A percentile compares a stretch with the other conserved stretches of the same genome.
These are phyloP conservation scores for Penicillium soppii DNA, from an alignment of 495 filamentous ascomycete species.

Conservation along the genomic window DNA sequence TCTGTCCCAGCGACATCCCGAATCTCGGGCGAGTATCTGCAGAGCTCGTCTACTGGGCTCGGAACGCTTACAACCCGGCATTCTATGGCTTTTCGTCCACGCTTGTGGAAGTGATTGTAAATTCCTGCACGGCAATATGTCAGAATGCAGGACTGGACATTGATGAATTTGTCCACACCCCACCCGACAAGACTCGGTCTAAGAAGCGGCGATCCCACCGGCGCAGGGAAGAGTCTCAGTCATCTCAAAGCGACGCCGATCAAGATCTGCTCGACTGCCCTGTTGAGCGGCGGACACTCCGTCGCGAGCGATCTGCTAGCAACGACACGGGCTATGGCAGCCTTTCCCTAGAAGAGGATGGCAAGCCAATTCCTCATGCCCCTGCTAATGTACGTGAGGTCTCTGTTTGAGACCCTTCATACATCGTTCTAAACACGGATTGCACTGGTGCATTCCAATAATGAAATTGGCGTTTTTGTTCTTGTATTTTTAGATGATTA, in stretches of 20 bases:
- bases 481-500: slow-evolving; percentile 9
- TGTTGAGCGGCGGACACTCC: slow-evolving; percentile 11
- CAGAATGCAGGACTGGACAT: slow-evolving; percentile 39
- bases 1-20: slow-evolving; percentile 30
- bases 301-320: slow-evolving; percentile 24
- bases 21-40: slow-evolving; percentile 43
- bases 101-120: slow-evolving; percentile 40
- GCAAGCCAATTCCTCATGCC: slow-evolving; percentile 1
- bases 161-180: slow-evolving; percentile 27
- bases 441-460: neutral
- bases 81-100: slow-evolving; percentile 45
- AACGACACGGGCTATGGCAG: slow-evolving; percentile 37
- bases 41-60: slow-evolving; percentile 48
- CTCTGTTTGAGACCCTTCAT: neutral
- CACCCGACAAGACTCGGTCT: slow-evolving; percentile 4
- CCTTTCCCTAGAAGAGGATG: slow-evolving; percentile 28
- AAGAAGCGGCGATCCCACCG: slow-evolving; percentile 14
- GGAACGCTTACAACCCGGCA: slow-evolving; percentile 47
- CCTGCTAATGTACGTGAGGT: slow-evolving; percentile 10
- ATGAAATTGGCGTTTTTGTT: slow-evolving; percentile 6
- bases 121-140: slow-evolving; percentile 41
- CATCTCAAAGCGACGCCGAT: slow-evolving; percentile 22
- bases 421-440: neutral
- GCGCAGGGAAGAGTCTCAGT: slow-evolving; percentile 18
- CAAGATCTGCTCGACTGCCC: slow-evolving; percentile 13